Evolutionary conservation across 2,329 filamentous ascomycete species (phyloP), one percentile per base, ranked within the genome.

Genomic region (Cytospora schulzeri): DNA sequence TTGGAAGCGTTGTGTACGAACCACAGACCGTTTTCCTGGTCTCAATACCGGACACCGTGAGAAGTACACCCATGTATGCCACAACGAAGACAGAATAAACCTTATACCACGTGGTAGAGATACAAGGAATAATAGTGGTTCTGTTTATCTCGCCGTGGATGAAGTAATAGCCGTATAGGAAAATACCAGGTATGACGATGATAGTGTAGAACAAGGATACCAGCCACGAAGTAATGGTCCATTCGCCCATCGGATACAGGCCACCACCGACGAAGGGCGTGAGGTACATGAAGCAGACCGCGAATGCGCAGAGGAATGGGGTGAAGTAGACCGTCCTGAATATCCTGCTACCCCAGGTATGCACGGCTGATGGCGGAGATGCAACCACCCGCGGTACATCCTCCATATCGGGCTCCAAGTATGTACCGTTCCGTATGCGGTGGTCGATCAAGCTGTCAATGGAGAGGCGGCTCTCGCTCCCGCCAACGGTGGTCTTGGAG

Each of bases 51-150:
- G 33, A 48, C 5, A 54, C 14, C 4, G n/a, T 38, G 12, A 61
- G 4, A 3, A 54, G 51, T 1, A 8, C 35, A 17, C 22, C 19
- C 26, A 61, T 48, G 6, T 48, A 17, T 8, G n/a, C 3, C 19
- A 61, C 48, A 2, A 48, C 1, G 15, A 17, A 19, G 1, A 55
- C 14, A 1, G 58, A 54, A 15, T 61, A 61, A 6, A 31, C 41
- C 9, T 54, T 61, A 8, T 55, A 61, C 50, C 50, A 61, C 4
- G 58, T 54, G 8, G 58, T 22, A 6, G 33, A 54, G 12, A 55
- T 61, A 29, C 58, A 61, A 2, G 58, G 48, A 4, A 54, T 60
- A 14, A 54, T 61, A 14, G 58, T 61, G 6, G 50, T 24, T 7
- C 26, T 61, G 2, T 28, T 29, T 52, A 61, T 48, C n/a, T 48